phyloP scores from a whole-genome alignment of 495 filamentous ascomycete species.

The Lasiosphaeris hirsuta region DNA sequence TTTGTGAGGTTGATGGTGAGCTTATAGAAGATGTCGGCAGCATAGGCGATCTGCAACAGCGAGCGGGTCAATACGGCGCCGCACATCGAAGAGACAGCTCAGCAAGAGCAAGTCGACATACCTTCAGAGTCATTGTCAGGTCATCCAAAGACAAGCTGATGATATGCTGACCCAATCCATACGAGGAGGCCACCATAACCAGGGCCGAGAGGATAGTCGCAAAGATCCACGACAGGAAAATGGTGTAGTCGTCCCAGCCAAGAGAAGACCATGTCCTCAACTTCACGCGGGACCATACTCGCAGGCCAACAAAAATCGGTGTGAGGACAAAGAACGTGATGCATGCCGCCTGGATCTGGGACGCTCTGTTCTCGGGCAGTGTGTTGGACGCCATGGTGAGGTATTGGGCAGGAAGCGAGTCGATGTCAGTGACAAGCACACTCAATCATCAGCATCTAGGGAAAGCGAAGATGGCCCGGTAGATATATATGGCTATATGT shows the following conservation, averaged over 20 bases:
- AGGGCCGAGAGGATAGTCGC: constrained; percentile 2
- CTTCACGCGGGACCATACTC: constrained; percentile 7
- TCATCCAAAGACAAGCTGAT: background rate
- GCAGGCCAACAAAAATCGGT: constrained; percentile 5
- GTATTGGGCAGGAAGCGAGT: background rate
- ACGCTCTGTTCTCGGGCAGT: constrained; percentile 11
- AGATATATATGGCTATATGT: too few relatives aligned
- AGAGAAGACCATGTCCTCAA: constrained; percentile 9
- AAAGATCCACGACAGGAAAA: background rate
- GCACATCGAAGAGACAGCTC: background rate
- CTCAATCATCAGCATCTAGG: too few relatives aligned
- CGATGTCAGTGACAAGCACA: too few relatives aligned
- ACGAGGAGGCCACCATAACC: background rate
- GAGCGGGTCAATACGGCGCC: background rate
- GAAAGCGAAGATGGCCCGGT: too few relatives aligned
- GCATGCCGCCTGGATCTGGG: constrained; percentile 12
- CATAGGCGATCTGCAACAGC: background rate
- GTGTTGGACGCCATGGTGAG: constrained; percentile 7
- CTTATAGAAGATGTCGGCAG: constrained; percentile 26
- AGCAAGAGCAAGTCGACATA: background rate
- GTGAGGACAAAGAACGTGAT: constrained; percentile 10
- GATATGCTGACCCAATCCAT: background rate
- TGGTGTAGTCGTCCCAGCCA: constrained; percentile 7
- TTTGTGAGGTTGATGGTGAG: constrained; percentile 32
- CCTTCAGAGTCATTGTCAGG: background rate